Percentiles rank a stretch among this genome's conserved stretches.
Conservation (phyloP, 2,329 filamentous ascomycete species). For the Calonectria naviculata region DNA sequence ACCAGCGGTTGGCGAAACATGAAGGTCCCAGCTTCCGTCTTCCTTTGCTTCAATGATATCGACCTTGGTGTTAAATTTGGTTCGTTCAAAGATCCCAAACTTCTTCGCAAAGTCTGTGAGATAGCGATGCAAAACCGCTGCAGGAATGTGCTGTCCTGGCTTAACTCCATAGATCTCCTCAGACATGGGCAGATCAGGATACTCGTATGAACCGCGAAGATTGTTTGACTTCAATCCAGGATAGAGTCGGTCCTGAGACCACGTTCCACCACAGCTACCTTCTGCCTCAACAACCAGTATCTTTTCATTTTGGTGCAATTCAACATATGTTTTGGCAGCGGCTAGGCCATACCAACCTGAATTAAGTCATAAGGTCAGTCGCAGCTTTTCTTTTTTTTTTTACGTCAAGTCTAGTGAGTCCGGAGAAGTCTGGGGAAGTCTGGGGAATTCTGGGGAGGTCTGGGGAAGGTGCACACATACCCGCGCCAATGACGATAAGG, state of each 20-base stretch:
- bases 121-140: conserved; percentile 46
- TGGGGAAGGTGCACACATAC: not conserved
- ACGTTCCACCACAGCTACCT: conserved; percentile 67
- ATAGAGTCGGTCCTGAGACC: conserved; percentile 68
- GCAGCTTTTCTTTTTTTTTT: too few species aligned
- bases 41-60: conserved; percentile 48
- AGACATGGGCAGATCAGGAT: conserved; percentile 70
- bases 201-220: conserved; percentile 70
- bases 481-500: conserved; percentile 14
- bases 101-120: conserved; percentile 48
- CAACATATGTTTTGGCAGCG: conserved; percentile 61
- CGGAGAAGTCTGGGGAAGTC: not conserved
- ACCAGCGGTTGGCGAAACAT: not conserved
- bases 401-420: too few species aligned
- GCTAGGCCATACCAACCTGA: conserved; percentile 61
- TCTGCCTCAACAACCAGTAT: conserved; percentile 62
- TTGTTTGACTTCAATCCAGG: conserved; percentile 72
- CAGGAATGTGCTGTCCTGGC: conserved; percentile 47
- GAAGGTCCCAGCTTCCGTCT: conserved; percentile 19
- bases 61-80: conserved; percentile 62
- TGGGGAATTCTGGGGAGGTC: too few species aligned
- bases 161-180: conserved; percentile 53
- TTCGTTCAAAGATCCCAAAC: conserved; percentile 58
- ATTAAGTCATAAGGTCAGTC: not conserved
- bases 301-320: conserved; percentile 58